A percentile compares a stretch with the other conserved stretches of the same genome.
phyloP scores from a whole-genome alignment of 345 rosid genomes.

The Camelina sativa region DNA sequence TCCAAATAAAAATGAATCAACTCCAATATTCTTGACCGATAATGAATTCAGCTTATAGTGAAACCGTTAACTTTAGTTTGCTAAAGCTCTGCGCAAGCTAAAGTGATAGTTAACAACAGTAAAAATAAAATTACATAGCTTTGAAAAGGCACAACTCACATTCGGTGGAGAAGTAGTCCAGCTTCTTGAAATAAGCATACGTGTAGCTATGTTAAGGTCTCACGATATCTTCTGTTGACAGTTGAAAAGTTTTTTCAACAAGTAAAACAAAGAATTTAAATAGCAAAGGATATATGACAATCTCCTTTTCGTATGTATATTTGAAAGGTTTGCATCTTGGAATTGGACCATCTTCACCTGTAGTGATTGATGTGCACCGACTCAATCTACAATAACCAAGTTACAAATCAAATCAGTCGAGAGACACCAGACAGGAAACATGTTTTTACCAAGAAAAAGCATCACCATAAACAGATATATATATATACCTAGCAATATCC shows the following conservation, averaged over 20 bases:
- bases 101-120: not conserved
- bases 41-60: not conserved
- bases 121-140: not conserved
- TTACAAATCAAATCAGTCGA: not conserved
- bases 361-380: conserved; percentile 82
- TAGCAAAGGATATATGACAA: conserved; percentile 85
- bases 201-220: conserved; percentile 64
- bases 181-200: conserved; percentile 98
- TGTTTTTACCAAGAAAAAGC: not conserved
- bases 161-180: conserved; percentile 98
- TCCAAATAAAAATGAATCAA: not conserved
- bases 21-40: not conserved
- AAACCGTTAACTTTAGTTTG: not conserved
- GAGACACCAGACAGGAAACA: not conserved
- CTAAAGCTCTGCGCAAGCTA: not conserved
- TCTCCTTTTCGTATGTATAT: conserved; percentile 93
- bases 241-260: not conserved
- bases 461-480: not conserved
- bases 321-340: conserved; percentile 98
- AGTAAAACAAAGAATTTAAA: conserved; percentile 10
- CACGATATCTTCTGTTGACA: conserved; percentile 21
- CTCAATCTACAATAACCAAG: conserved; percentile 59
- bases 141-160: conserved; percentile 56
- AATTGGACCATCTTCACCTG: conserved; percentile 96
- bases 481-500: conserved; percentile 81